Evolutionary conservation across 2,329 filamentous ascomycete genomes (phyloP), one percentile per base, ranked within the genome.

Genomic region (Apiospora aurea): DNA sequence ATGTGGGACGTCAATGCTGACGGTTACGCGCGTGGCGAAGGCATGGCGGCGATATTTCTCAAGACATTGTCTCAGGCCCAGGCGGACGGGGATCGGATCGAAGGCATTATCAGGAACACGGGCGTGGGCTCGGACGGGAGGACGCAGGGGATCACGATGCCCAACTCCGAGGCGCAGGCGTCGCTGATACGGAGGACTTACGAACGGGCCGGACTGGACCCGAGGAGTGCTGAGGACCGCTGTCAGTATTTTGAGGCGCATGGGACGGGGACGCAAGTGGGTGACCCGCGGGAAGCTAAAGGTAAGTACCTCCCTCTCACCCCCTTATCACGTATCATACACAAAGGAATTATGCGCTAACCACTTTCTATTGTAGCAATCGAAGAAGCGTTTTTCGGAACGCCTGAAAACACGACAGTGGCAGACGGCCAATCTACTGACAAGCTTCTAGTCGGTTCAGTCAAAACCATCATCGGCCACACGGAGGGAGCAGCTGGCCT

Each of bases 11-110:
- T 79, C 2, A 76, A 76, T 4, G 89, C 87, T 0, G 83, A 89
- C 72, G 89, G 89, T 0, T 91, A 90, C 74, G 87, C 84, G 0
- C 83, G 88, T n/a, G 89, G 88, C 18, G 89, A 91, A 75, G 89
- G 88, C 2, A 77, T 86, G 16, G 86, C 82, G 0, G 82, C 84
- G 10, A 61, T 90, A 2, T 77, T 90, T 5, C 76, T 91, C 24
- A 90, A 90, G 78, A 83, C 82, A 0, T 78, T 86, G 34, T 84
- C 83, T 44, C 82, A 82, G 49, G 89, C 89, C 0, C 72, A 91
- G 10, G 79, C 80, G 4, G 87, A 88, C 68, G 86, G 86, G 4
- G 84, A 86, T 70, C 68, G 72, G 0, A 86, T 88, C 53, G 78
- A 84, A 46, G 83, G 81, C 26, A 76, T 88, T 67, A 84, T 89